Percentiles rank a stretch among this genome's conserved stretches.
phyloP scores from a whole-genome alignment of 345 rosid species.

The Brassica napus region DNA sequence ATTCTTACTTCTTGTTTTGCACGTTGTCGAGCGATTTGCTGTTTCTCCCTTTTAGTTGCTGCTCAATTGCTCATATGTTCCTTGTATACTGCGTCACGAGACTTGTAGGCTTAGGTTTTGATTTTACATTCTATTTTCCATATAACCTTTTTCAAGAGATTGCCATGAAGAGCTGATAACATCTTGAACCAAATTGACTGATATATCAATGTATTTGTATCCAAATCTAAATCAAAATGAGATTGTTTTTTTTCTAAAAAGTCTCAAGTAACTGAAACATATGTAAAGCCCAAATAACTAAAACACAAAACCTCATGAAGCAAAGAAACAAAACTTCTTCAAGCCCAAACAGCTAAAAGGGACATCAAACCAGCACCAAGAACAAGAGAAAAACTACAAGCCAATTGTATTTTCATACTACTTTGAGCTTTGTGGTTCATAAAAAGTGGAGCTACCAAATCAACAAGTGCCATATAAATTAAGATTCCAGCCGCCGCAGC shows the following conservation, averaged over 20 bases:
- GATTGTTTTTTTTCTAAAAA: not conserved
- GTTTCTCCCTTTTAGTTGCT: not conserved
- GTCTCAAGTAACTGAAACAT: not conserved
- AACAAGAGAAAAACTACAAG: conserved; percentile 41
- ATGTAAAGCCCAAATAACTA: conserved; percentile 46
- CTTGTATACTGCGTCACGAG: not conserved
- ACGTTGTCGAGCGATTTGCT: not conserved
- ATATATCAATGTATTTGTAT: not conserved
- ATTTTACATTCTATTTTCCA: not conserved
- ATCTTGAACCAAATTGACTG: not conserved
- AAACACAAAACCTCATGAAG: not conserved
- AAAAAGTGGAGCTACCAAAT: conserved; percentile 56
- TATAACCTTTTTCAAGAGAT: not conserved
- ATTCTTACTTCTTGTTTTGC: not conserved
- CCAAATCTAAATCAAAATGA: not conserved
- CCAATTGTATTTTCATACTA: conserved; percentile 40
- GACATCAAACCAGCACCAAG: conserved; percentile 65
- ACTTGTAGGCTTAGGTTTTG: not conserved
- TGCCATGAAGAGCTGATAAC: not conserved
- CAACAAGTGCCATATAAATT: conserved; percentile 66
- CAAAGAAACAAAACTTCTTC: not conserved
- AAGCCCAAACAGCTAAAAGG: conserved; percentile 66
- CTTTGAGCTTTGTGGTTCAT: conserved; percentile 45
- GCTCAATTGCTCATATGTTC: not conserved
- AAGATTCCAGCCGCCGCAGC: conserved; percentile 62